Evolutionary conservation across 768 basidiomycete species (phyloP).

Genomic region (Amyloporia xantha): DNA sequence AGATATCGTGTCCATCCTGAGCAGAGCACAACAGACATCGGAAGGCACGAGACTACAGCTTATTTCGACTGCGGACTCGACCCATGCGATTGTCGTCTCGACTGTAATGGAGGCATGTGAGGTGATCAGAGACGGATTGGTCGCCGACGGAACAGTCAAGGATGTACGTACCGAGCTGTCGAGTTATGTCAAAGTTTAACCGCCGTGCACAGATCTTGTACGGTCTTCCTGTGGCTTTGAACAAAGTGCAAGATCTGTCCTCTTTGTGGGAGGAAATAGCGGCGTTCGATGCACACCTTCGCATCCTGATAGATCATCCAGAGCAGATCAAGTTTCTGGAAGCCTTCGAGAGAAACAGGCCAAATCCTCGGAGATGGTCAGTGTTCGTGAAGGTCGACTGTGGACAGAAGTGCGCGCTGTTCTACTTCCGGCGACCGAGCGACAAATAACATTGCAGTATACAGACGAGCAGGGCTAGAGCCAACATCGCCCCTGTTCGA

Average conservation of each 20-base stretch:
- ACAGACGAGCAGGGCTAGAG: slow-evolving; percentile 68
- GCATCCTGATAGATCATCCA: slow-evolving; percentile 71
- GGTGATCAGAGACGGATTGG: slow-evolving; percentile 57
- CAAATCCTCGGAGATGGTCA: slow-evolving; percentile 51
- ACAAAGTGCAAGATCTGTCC: slow-evolving; percentile 69
- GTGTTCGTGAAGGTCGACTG: slow-evolving; percentile 78
- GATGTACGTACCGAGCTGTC: slow-evolving; percentile 46
- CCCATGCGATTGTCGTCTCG: slow-evolving; percentile 68
- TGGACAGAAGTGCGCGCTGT: slow-evolving; percentile 56
- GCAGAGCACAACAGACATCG: slow-evolving; percentile 37
- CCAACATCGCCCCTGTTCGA: slow-evolving; percentile 48
- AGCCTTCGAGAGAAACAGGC: slow-evolving; percentile 42
- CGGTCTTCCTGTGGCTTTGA: slow-evolving; percentile 61
- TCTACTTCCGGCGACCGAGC: neutral
- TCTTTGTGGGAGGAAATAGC: slow-evolving; percentile 49
- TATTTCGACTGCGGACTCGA: slow-evolving; percentile 42
- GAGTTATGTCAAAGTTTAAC: slow-evolving; percentile 3
- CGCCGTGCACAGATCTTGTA: slow-evolving; percentile 58
- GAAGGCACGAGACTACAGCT: slow-evolving; percentile 74
- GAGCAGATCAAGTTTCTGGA: slow-evolving; percentile 64
- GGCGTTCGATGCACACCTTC: slow-evolving; percentile 49
- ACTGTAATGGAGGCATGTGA: slow-evolving; percentile 80
- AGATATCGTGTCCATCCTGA: neutral
- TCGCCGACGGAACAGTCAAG: slow-evolving; percentile 66
- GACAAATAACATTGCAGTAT: slow-evolving; percentile 12